These are phyloP conservation scores for Stephanodiscus minutulus DNA, from an alignment of 108 stramenopile genomes.

Conservation along the genomic window DNA sequence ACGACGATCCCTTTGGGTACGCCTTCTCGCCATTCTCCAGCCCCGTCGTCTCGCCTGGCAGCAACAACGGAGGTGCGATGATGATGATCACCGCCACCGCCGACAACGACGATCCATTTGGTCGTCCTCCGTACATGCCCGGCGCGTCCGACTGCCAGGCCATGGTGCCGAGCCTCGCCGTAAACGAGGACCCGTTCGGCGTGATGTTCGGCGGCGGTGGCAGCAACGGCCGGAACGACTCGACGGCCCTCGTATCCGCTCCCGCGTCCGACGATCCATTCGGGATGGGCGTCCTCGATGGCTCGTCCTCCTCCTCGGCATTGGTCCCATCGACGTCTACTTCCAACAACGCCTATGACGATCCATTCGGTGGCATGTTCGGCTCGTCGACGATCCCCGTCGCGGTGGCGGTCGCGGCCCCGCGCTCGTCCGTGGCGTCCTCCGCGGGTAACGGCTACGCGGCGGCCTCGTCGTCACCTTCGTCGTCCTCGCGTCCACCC, in stretches of 20 bases:
- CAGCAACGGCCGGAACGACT: conserved; percentile 1
- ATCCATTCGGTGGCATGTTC: conserved; percentile 35
- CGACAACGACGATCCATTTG: not conserved
- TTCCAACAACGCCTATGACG: not conserved
- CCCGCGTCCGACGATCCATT: conserved; percentile 26
- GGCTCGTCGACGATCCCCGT: too few relatives aligned
- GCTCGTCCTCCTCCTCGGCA: conserved; percentile 6
- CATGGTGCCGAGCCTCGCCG: conserved; percentile 24
- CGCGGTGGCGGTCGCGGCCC: too few relatives aligned
- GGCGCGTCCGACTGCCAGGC: conserved; percentile 2
- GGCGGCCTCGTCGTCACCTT: not conserved
- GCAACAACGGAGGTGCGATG: conserved; percentile 7
- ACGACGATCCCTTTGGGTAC: conserved; percentile 37
- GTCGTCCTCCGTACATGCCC: not conserved
- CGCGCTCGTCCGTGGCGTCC: too few relatives aligned
- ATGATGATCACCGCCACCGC: too few relatives aligned
- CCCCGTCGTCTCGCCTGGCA: conserved; percentile 10
- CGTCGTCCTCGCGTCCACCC: not conserved
- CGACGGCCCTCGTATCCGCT: conserved; percentile 1
- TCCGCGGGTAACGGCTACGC: not conserved
- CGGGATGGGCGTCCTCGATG: conserved; percentile 1
- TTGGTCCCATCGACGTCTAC: conserved; percentile 21
- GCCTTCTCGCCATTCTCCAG: conserved; percentile 35
- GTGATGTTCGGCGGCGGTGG: conserved; percentile 24
- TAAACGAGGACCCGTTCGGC: conserved; percentile 41